These are phyloP conservation scores for Glonium stellatum DNA, from an alignment of 495 filamentous ascomycete species.

Conservation along the genomic window DNA sequence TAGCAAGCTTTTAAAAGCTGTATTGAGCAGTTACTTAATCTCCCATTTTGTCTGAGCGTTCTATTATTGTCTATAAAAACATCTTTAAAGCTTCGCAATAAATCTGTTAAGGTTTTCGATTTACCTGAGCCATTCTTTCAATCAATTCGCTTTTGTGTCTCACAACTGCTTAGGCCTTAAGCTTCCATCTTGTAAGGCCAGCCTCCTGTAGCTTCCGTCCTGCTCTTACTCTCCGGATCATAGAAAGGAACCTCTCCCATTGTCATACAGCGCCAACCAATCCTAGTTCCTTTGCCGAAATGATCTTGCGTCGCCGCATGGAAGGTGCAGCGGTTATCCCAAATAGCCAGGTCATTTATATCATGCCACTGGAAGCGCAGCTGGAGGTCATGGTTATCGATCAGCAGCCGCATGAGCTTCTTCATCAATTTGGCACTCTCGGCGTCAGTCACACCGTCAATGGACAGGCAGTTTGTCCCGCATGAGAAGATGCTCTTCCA, in stretches of 20 bases:
- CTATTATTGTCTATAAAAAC: no score
- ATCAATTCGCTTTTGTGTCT: no score
- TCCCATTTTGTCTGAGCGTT: no score
- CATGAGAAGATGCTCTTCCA: constrained; percentile 69
- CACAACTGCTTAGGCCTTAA: no score
- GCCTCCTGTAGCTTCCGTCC: constrained; percentile 17
- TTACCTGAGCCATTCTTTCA: no score
- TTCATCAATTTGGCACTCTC: constrained; percentile 58
- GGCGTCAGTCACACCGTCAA: constrained; percentile 60
- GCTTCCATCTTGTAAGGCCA: no score
- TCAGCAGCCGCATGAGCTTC: constrained; percentile 56
- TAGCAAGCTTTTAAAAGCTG: no score
- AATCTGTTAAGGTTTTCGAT: no score
- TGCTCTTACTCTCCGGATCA: constrained; percentile 37
- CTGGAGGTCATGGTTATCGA: constrained; percentile 76
- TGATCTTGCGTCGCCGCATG: constrained; percentile 70
- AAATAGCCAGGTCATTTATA: constrained; percentile 52
- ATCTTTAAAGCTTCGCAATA: no score
- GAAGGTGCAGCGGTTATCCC: constrained; percentile 69
- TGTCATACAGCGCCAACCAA: constrained; percentile 56
- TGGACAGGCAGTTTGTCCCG: constrained; percentile 53
- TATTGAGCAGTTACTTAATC: no score
- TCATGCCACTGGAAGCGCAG: constrained; percentile 53
- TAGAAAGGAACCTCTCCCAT: constrained; percentile 66
- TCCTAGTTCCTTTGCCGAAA: constrained; percentile 47